Evolutionary conservation across 2,329 filamentous ascomycete genomes (phyloP), one percentile per base, ranked within the genome.

Genomic region (Verticillium nubilum): DNA sequence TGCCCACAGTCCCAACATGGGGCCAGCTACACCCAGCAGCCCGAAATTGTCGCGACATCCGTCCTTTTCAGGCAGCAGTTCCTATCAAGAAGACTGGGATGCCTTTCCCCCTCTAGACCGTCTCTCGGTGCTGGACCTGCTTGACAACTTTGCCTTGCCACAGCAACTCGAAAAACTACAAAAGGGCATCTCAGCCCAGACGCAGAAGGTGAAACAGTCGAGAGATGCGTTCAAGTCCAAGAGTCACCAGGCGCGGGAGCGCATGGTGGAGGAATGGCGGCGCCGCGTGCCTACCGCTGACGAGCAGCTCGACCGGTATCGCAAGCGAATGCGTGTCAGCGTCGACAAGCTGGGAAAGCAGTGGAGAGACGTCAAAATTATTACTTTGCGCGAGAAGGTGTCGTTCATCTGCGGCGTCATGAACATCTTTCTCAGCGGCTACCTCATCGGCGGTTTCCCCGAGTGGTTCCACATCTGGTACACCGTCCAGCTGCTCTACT

Each of bases 361-460:
- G 69, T 99, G 94, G 93, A 95, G 91, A 70, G 90, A 97, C 70
- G 91, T 90, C 19, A 92, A 92, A 68, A 88, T 86, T 9, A 92
- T 99, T 67, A 97, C 92, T 1, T 75, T 91, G 56, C 87, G 93
- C 60, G 95, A 99, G 77, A 99, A 99, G 81, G 80, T 96, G 55
- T 93, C 94, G 5, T 99, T 99, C 74, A 97, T 99, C 63, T 94
- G 87, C 62, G 95, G 92, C 68, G 93, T 97, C 66, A 86, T 97
- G 77, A 99, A 99, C 76, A 95, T 99, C 73, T 96, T 99, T 75
- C 87, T 98, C 71, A 96, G 92, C 65, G 95, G 94, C 60, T 98
- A 97, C 73, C 79, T 99, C 54, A 90, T 99, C 58, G 95, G 95
- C 62, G 92, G 86, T 29, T 88, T 82, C 67, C 92, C 95, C 0